These are phyloP conservation scores for Cercospora brassicicola DNA, from an alignment of 2,329 filamentous ascomycete genomes.

Conservation along the genomic window DNA sequence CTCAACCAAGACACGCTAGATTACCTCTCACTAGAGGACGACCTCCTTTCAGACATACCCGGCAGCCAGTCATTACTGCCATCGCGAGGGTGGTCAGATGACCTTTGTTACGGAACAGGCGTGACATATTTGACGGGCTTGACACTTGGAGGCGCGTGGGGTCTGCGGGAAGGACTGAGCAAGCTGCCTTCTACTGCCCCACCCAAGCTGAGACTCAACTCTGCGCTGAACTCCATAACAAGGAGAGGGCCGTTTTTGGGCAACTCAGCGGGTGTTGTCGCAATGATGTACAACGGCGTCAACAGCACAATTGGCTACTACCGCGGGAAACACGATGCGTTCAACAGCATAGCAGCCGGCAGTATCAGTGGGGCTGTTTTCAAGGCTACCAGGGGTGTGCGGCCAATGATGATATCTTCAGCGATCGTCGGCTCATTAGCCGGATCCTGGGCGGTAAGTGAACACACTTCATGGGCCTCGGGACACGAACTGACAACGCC, in stretches of 20 bases:
- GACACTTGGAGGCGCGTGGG: constrained; percentile 84
- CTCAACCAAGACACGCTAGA: constrained; percentile 91
- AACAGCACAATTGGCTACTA: constrained; percentile 80
- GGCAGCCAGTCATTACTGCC: constrained; percentile 85
- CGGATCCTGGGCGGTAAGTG: constrained; percentile 84
- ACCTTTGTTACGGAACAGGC: constrained; percentile 95
- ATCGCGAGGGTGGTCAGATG: constrained; percentile 95
- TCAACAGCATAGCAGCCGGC: constrained; percentile 84
- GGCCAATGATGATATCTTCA: constrained; percentile 92
- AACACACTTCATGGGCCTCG: not conserved
- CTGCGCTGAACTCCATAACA: constrained; percentile 90
- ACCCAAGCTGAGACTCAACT: constrained; percentile 90
- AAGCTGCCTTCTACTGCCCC: constrained; percentile 69
- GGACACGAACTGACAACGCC: constrained; percentile 8
- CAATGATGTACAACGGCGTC: constrained; percentile 92
- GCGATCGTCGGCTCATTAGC: constrained; percentile 84
- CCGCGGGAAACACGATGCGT: constrained; percentile 82
- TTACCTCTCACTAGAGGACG: constrained; percentile 92
- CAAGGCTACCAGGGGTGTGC: constrained; percentile 87
- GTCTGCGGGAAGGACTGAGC: constrained; percentile 82
- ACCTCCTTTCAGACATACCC: constrained; percentile 79
- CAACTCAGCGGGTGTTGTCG: constrained; percentile 92
- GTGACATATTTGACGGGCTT: constrained; percentile 90
- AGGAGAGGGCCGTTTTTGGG: constrained; percentile 90
- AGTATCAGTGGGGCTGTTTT: constrained; percentile 89